phyloP scores from a whole-genome alignment of 495 filamentous ascomycete genomes.

The Aspergillus leporis region DNA sequence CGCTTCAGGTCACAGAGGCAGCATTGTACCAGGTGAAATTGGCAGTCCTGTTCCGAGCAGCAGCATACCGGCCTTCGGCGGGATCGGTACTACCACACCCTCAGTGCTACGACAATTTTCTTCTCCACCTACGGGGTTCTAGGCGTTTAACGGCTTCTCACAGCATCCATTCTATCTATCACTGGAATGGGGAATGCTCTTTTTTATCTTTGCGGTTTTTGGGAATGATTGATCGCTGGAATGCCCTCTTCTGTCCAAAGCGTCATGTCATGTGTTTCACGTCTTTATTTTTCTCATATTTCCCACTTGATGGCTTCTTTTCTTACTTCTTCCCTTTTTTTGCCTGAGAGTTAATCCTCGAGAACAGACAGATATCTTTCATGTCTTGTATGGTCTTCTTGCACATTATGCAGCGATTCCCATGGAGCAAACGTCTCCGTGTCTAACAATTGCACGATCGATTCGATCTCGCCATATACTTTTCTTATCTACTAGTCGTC shows the following conservation, averaged over 20 bases:
- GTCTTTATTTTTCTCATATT: slow-evolving; percentile 8
- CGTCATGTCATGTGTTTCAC: slow-evolving; percentile 14
- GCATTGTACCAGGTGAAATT: slow-evolving; percentile 50
- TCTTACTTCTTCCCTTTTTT: slow-evolving; percentile 17
- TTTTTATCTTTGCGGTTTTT: neutral
- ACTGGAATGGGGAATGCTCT: slow-evolving; percentile 5
- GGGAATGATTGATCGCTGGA: slow-evolving; percentile 4
- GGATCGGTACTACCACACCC: slow-evolving; percentile 29
- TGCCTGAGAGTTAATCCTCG: slow-evolving; percentile 19
- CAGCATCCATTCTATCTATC: slow-evolving; percentile 10
- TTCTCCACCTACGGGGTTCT: slow-evolving; percentile 42
- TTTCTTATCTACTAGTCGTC: neutral
- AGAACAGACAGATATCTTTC: slow-evolving; percentile 21
- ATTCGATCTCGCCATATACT: neutral
- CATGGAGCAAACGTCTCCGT: slow-evolving; percentile 23
- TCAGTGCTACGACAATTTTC: slow-evolving; percentile 43
- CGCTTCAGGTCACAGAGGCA: slow-evolving; percentile 39
- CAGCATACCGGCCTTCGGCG: slow-evolving; percentile 46
- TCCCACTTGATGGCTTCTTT: neutral
- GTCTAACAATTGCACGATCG: slow-evolving; percentile 39
- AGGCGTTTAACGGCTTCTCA: slow-evolving; percentile 20
- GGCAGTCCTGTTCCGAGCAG: slow-evolving; percentile 49
- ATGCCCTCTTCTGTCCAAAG: slow-evolving; percentile 1
- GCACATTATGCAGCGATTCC: slow-evolving; percentile 42
- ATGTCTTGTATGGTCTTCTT: slow-evolving; percentile 22